phyloP scores from a whole-genome alignment of 306 rosid genomes.

The Delonix regia region DNA sequence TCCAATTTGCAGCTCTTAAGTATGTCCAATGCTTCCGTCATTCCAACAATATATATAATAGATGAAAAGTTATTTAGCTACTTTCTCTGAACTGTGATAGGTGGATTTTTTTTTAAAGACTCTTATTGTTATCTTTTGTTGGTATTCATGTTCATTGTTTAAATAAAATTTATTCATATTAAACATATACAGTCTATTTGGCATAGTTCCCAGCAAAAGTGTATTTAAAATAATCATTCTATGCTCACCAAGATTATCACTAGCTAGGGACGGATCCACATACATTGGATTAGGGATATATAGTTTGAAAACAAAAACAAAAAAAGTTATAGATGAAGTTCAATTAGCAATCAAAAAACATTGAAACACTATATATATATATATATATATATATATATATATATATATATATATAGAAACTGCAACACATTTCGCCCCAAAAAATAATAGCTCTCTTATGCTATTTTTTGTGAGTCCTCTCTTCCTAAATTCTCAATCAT shows the following conservation, averaged over 20 bases:
- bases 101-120: neutral
- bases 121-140: neutral
- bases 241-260: neutral
- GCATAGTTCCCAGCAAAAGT: neutral
- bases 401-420: no score
- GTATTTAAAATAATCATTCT: neutral
- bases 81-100: neutral
- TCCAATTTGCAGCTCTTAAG: neutral
- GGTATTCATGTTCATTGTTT: neutral
- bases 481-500: neutral
- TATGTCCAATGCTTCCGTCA: conserved; percentile 23
- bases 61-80: neutral
- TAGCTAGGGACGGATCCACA: no score
- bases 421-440: no score
- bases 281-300: no score
- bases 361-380: no score
- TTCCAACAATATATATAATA: conserved; percentile 13
- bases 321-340: no score
- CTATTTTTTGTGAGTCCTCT: no score
- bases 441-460: no score
- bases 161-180: neutral
- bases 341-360: no score
- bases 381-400: no score
- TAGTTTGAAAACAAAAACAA: no score
- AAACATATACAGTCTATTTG: neutral